phyloP scores from a whole-genome alignment of 78 protist genomes.

The Dictyostelium citrinum region DNA sequence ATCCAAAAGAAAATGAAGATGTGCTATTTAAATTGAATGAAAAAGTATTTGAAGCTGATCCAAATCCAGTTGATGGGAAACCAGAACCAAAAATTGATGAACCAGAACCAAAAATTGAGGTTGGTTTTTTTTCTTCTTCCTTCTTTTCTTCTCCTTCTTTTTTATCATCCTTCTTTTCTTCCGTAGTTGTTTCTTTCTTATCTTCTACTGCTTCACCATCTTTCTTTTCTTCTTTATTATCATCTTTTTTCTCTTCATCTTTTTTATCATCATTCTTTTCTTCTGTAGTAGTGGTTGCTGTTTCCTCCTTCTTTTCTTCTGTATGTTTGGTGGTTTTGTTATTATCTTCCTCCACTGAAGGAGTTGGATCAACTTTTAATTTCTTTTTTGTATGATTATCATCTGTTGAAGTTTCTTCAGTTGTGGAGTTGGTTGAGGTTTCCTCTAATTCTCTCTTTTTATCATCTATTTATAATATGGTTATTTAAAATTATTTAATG shows the following conservation, averaged over 20 bases:
- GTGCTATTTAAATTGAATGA: constrained; percentile 44
- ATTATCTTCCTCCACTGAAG: background rate
- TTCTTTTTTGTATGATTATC: background rate
- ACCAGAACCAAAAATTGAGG: background rate
- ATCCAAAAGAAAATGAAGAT: constrained; percentile 16
- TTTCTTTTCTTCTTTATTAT: background rate
- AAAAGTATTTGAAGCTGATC: constrained; percentile 16
- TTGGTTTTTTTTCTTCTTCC: background rate
- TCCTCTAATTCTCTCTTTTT: constrained; percentile 26
- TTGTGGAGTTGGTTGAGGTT: background rate
- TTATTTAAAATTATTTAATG: too few species aligned
- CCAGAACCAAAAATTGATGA: background rate
- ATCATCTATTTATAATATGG: background rate
- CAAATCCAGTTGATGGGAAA: background rate
- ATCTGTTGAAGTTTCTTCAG: background rate
- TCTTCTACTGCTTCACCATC: background rate
- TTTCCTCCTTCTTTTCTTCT: background rate
- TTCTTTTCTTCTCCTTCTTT: background rate
- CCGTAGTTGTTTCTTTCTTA: background rate
- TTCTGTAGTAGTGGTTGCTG: background rate
- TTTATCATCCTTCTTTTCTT: background rate
- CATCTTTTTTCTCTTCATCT: background rate
- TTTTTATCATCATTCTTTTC: background rate
- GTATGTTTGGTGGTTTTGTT: background rate
- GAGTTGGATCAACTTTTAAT: constrained; percentile 3